These are phyloP conservation scores for Fraxinus floribunda DNA, from an alignment of 305 asterid genomes.

Conservation along the genomic window DNA sequence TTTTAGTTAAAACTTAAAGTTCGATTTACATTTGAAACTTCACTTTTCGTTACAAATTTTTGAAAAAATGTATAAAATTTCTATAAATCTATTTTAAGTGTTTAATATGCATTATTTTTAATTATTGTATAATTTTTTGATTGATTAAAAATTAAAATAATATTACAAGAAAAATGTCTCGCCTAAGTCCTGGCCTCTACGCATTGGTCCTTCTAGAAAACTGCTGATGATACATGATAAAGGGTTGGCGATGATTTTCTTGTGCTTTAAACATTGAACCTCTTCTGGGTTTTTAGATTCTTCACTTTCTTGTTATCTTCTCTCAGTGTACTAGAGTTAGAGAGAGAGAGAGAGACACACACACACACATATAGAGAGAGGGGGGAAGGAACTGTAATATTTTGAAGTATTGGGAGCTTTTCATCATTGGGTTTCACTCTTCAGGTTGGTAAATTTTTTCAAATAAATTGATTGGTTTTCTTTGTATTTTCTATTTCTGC, in stretches of 20 bases:
- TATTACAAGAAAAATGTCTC: too few species aligned
- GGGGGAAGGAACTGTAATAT: constrained; percentile 1
- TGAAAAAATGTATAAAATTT: too few species aligned
- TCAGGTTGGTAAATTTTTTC: constrained; percentile 46
- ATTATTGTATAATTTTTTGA: too few species aligned
- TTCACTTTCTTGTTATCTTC: constrained; percentile 1
- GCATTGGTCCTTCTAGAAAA: too few species aligned
- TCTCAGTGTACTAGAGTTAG: constrained; percentile 10
- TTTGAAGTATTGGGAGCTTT: constrained; percentile 45
- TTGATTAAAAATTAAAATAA: too few species aligned
- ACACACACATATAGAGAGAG: neutral
- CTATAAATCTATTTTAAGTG: too few species aligned
- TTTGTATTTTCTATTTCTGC: constrained; percentile 2
- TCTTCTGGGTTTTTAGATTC: constrained; percentile 18
- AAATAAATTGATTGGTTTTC: neutral
- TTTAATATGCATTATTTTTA: too few species aligned
- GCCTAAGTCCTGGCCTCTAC: too few species aligned
- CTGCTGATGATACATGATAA: neutral
- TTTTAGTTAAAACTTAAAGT: too few species aligned
- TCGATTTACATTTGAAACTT: too few species aligned
- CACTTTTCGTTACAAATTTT: too few species aligned
- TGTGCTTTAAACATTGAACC: constrained; percentile 29
- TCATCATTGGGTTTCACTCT: constrained; percentile 39
- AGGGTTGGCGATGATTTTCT: constrained; percentile 25
- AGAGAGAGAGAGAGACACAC: neutral